Evolutionary conservation across 441 rosid species (phyloP).

Genomic region (Eugenia klotzschiana): DNA sequence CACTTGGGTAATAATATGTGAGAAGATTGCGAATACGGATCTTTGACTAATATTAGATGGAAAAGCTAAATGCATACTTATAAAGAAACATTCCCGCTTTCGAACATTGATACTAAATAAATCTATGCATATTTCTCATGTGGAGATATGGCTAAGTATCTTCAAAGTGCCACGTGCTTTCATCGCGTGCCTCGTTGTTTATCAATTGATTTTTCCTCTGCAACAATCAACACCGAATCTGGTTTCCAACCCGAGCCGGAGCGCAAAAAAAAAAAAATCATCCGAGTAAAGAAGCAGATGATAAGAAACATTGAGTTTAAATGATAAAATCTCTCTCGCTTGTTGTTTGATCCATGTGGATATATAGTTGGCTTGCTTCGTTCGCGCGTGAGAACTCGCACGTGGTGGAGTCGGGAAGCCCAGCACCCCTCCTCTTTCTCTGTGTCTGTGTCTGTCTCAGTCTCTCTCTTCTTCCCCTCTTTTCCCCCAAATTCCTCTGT

Average conservation of each 20-base stretch:
- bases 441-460: no score
- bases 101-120: fast-evolving
- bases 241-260: not conserved
- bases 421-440: not conserved
- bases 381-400: not conserved
- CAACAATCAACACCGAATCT: not conserved
- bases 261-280: no score
- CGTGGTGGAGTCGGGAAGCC: not conserved
- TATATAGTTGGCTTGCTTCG: not conserved
- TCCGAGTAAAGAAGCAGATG: not conserved
- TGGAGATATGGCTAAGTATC: not conserved
- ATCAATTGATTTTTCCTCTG: not conserved
- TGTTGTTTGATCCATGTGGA: not conserved
- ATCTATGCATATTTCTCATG: fast-evolving
- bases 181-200: fast-evolving
- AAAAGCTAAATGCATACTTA: not conserved
- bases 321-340: not conserved
- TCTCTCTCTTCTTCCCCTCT: not conserved
- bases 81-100: not conserved
- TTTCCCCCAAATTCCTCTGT: not conserved
- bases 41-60: not conserved
- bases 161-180: fast-evolving
- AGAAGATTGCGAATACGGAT: not conserved
- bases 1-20: no score
- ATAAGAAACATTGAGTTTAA: not conserved